These are phyloP conservation scores for Colletotrichum sublineola DNA, from an alignment of 2,329 filamentous ascomycete genomes.

Conservation along the genomic window DNA sequence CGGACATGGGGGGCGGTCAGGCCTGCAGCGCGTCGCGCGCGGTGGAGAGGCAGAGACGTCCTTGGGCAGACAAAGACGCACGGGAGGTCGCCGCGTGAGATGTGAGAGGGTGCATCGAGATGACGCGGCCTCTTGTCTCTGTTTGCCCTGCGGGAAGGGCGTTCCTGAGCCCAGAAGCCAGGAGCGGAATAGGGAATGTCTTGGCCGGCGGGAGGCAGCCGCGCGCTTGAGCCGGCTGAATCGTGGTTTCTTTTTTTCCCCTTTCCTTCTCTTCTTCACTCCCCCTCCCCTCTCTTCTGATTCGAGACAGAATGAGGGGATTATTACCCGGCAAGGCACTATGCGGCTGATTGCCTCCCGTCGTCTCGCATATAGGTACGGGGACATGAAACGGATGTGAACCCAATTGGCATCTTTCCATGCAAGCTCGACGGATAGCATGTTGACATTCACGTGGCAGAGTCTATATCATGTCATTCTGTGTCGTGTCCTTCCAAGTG, in stretches of 20 bases:
- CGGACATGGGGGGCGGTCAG: slow-evolving; percentile 17
- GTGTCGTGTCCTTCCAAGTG: background rate
- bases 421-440: background rate
- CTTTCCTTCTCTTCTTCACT: background rate
- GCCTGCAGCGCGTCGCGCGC: slow-evolving; percentile 28
- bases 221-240: slow-evolving; percentile 31
- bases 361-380: background rate
- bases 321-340: background rate
- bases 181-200: slow-evolving; percentile 1
- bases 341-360: background rate
- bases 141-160: background rate
- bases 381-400: background rate
- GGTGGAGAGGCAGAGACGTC: slow-evolving; percentile 19
- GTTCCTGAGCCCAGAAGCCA: background rate
- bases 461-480: background rate
- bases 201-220: slow-evolving; percentile 26
- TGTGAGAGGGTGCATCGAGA: slow-evolving; percentile 6
- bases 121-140: slow-evolving; percentile 28
- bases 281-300: background rate
- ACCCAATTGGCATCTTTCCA: background rate
- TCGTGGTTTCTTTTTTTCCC: background rate
- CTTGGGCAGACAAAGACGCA: slow-evolving; percentile 2
- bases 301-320: background rate
- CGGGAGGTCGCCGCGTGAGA: background rate
- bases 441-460: background rate